Evolutionary conservation across 2,329 filamentous ascomycete species (phyloP).

Genomic region (Purpureocillium lavendulum): DNA sequence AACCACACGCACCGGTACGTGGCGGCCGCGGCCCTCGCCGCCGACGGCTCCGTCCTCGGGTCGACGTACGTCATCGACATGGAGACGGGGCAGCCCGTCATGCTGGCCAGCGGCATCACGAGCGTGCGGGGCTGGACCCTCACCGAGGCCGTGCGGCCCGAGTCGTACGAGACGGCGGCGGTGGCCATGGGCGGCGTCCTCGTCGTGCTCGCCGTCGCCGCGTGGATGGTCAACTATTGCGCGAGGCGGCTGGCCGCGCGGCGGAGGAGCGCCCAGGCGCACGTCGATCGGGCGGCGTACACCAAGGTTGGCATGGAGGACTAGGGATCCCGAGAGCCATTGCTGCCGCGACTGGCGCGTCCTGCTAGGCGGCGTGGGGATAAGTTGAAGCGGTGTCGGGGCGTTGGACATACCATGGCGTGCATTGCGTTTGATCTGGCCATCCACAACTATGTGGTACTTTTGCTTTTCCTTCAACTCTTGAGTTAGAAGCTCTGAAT

Average conservation of each 20-base stretch:
- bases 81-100: background rate
- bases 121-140: background rate
- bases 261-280: too few relatives aligned
- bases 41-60: background rate
- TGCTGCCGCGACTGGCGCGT: too few relatives aligned
- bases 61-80: background rate
- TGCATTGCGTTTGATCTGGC: too few relatives aligned
- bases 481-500: too few relatives aligned
- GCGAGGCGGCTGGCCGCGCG: background rate
- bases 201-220: background rate
- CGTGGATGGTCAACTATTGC: conserved; percentile 8
- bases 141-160: too few relatives aligned
- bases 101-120: background rate
- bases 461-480: too few relatives aligned
- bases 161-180: too few relatives aligned
- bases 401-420: too few relatives aligned
- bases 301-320: conserved; percentile 19
- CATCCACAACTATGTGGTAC: too few relatives aligned
- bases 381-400: too few relatives aligned
- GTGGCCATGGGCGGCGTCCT: background rate
- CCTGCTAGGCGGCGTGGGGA: too few relatives aligned
- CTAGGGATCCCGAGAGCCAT: background rate
- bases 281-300: background rate
- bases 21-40: background rate
- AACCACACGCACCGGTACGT: background rate